Base-by-base conservation (phyloP, 2,329 filamentous ascomycete species). In the Metarhizium robertsii region DNA sequence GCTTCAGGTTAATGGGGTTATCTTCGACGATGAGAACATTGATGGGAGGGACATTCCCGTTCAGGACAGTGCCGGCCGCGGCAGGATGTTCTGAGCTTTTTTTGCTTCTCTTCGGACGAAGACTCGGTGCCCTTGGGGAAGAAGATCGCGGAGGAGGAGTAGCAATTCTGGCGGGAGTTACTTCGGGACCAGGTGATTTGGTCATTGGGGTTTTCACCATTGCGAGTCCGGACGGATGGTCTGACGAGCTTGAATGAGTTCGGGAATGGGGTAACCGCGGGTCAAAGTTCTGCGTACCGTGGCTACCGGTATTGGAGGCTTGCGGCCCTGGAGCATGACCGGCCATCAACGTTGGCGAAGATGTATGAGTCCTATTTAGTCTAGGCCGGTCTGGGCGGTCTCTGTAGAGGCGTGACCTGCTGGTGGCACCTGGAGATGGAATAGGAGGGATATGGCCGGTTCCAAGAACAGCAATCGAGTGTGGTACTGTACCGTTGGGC, bases 11-110 rank as follows among this genome's bases (percentile, higher is more conserved):
- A 79, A 99, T 97, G 60, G 94, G 91, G 70, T 99, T 99, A 74
- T 99, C 94, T 74, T 99, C 94, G 14, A 99, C 94, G 58, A 99
- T 96, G 47, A 99, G 78, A 7, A 97, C 92, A 63, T 95, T 97
- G 73, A 99, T 97, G 1, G 94, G 92, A 7, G 94, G 94, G 0
- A 97, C 90, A 1, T 85, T 85, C 54, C 86, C 87, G 62, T 92
- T 90, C 32, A 95, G 79, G 64, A 89, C 78, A 34, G 82, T 85
- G 4, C 38, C 38, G 38, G 85, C 77, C 58, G 87, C 66, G 13
- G 67, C 70, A 1, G 76, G 68, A 53, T 72, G 68, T 20, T 75
- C 73, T 34, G 67, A 66, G 32, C 67, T 70, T 63, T 82, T 85
- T 69, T 83, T 83, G 49, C 60, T 73, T 69, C 79, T 84, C 65